Conservation (phyloP, 129 eudicot species). For the Tanacetum coccineum region DNA sequence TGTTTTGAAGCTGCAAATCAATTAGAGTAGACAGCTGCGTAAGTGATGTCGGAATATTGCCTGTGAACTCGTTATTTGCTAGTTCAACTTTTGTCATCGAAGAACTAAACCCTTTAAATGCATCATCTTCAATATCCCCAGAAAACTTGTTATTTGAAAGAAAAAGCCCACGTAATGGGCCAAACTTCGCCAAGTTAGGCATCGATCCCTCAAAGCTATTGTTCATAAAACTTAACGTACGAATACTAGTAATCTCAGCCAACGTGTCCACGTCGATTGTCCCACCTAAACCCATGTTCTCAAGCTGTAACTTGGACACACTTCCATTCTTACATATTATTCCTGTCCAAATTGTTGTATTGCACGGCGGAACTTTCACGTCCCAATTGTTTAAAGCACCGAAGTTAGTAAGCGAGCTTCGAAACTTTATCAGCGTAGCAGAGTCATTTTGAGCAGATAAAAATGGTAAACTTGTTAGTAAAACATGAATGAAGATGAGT, state of each 20-base stretch:
- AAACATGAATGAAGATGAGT: constrained; percentile 11
- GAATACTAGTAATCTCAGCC: no score
- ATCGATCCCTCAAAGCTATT: constrained; percentile 57
- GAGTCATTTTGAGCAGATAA: constrained; percentile 24
- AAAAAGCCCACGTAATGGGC: constrained; percentile 33
- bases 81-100: constrained; percentile 38
- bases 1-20: constrained; percentile 50
- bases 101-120: constrained; percentile 38
- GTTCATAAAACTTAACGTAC: constrained; percentile 52
- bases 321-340: constrained; percentile 25
- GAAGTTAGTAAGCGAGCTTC: constrained; percentile 28
- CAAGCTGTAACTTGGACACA: constrained; percentile 49
- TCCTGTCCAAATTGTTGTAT: constrained; percentile 49
- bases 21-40: constrained; percentile 32
- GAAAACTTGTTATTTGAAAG: constrained; percentile 51
- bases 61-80: constrained; percentile 42
- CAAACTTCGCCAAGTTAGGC: constrained; percentile 38
- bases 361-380: constrained; percentile 24
- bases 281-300: constrained; percentile 68
- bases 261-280: constrained; percentile 39
- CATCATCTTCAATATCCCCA: constrained; percentile 43
- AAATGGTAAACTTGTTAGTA: constrained; percentile 11
- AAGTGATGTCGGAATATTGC: constrained; percentile 54
- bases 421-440: constrained; percentile 36
- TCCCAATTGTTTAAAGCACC: constrained; percentile 36